Base-by-base conservation (phyloP, 768 basidiomycete species). In the Candolleomyces efflorescens region DNA sequence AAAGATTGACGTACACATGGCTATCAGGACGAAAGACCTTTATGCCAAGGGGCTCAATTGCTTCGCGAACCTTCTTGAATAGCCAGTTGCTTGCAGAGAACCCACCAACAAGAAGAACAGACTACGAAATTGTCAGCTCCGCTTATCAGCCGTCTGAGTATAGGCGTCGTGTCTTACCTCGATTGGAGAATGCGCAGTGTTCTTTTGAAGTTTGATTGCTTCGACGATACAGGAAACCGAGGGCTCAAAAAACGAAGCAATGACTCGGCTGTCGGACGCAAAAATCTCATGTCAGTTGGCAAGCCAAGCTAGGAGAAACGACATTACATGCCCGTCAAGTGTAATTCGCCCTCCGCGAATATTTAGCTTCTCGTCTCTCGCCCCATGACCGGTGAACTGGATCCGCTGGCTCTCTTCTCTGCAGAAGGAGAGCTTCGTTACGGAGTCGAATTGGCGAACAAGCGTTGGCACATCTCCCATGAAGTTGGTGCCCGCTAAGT, bases 1-100 rank as follows among this genome's bases (percentile, higher is more conserved):
- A 20, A 4, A 27, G 22, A 13, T 10, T 9, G 47, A 50, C 80
- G 36, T 62, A 83, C 82, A 80, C 69, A 43, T 78, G 75, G n/a
- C 70, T 75, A 61, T 82, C 79, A 0, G 81, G 82, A 13, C 78
- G 69, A 58, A 70, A 73, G 6, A 82, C 62, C 37, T 61, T 67
- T 43, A 79, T 61, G 26, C 74, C 73, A 0, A 69, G 62, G 3
- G 67, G 59, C 2, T 65, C 67, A 12, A 83, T 65, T 9, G 66
- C 57, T 53, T 63, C 67, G 54, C 71, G 74, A 1, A 83, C 69
- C 53, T 72, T 65, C 0, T 68, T 58, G 59, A 72, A 78, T 15
- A 83, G 65, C 72, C 77, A 82, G 46, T 79, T 75, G 60, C 77
- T 82, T 0, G 79, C 77, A 17, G 78, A 78, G 63, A 83, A 83